A percentile compares a stretch with the other conserved stretches of the same genome.
These are phyloP conservation scores for Aristolochia californica DNA, from an alignment of 164 flowering plant genomes.

Conservation along the genomic window DNA sequence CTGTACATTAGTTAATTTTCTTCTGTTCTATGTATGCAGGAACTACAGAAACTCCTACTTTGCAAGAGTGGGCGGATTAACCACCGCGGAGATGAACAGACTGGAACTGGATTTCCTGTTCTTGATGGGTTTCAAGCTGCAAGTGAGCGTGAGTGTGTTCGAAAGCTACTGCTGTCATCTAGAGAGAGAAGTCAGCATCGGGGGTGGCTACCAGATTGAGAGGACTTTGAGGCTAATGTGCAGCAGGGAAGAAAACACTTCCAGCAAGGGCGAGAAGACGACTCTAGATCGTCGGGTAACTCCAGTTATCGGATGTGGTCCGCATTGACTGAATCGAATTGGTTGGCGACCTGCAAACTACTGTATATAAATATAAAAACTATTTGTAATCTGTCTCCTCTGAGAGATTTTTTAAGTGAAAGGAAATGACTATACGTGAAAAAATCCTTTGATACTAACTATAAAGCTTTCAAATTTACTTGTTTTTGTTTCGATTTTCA, in stretches of 20 bases:
- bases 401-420: too few relatives aligned
- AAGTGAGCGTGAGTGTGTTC: conserved; percentile 78
- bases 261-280: conserved; percentile 25
- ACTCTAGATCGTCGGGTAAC: conserved; percentile 19
- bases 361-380: too few relatives aligned
- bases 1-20: too few relatives aligned
- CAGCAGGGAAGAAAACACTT: conserved; percentile 49
- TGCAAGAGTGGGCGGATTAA: conserved; percentile 85
- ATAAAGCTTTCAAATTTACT: too few relatives aligned
- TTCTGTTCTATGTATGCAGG: conserved; percentile 41
- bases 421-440: too few relatives aligned
- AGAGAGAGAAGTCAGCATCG: conserved; percentile 88
- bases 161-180: conserved; percentile 82
- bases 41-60: conserved; percentile 84
- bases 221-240: conserved; percentile 46
- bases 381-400: too few relatives aligned
- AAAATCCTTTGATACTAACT: too few relatives aligned
- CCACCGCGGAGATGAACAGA: conserved; percentile 54
- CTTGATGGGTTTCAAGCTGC: conserved; percentile 73
- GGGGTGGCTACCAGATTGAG: conserved; percentile 89
- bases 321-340: too few relatives aligned
- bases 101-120: conserved; percentile 71
- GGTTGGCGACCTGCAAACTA: too few relatives aligned
- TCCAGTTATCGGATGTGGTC: neutral
- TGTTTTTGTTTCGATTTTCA: too few relatives aligned